phyloP scores from a whole-genome alignment of 306 rosid species.

The Quercus dentata region DNA sequence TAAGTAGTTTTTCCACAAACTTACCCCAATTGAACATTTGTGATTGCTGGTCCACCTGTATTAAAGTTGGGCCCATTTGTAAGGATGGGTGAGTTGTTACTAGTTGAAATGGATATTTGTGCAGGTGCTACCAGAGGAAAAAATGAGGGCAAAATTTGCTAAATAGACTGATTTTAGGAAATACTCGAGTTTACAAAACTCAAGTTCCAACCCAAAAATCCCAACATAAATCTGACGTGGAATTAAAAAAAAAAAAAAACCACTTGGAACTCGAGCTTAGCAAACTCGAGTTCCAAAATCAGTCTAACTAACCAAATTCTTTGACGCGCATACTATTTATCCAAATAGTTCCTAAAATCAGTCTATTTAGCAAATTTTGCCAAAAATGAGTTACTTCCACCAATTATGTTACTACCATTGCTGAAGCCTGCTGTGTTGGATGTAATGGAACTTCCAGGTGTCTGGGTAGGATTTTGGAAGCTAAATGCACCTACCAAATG shows the following conservation, averaged over 20 bases:
- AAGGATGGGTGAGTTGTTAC: constrained; percentile 22
- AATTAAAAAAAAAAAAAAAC: no score
- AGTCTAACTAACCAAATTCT: no score
- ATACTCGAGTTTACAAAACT: no score
- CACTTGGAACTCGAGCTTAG: no score
- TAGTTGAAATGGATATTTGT: constrained; percentile 27
- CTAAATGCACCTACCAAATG: constrained; percentile 24
- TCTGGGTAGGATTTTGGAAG: constrained; percentile 27
- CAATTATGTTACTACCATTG: constrained; percentile 29
- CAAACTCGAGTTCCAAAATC: no score
- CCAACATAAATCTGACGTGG: no score
- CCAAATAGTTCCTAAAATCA: no score
- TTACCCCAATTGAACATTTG: constrained; percentile 49
- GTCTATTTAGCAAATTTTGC: no score
- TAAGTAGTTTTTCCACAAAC: constrained; percentile 22
- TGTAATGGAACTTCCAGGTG: constrained; percentile 32
- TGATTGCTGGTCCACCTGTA: constrained; percentile 27
- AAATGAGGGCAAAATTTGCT: background rate
- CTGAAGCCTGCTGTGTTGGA: constrained; percentile 31
- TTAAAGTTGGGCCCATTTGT: constrained; percentile 26
- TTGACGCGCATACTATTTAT: no score
- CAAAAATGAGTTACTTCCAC: constrained; percentile 27
- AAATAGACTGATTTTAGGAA: no score
- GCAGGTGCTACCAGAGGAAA: constrained; percentile 26
- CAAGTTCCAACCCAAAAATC: no score